Evolutionary conservation across 495 filamentous ascomycete genomes (phyloP).

Genomic region (Emericellopsis terricola): DNA sequence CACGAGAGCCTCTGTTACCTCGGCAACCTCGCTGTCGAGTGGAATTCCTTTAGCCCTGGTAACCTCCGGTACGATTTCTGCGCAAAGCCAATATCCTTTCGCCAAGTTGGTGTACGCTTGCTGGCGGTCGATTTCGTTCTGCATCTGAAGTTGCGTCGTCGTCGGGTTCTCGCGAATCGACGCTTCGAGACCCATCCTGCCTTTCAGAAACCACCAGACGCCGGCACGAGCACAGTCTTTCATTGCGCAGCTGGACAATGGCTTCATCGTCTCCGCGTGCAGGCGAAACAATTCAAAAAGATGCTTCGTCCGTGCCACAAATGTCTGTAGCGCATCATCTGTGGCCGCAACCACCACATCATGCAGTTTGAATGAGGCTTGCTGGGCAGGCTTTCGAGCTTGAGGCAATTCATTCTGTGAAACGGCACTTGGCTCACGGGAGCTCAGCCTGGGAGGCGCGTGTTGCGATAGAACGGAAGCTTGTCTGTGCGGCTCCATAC

Average conservation of each 20-base stretch:
- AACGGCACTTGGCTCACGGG: conserved; percentile 8
- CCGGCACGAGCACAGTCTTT: conserved; percentile 51
- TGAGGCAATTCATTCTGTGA: conserved; percentile 12
- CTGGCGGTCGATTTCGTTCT: conserved; percentile 26
- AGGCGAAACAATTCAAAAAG: conserved; percentile 49
- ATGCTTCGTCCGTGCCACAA: conserved; percentile 45
- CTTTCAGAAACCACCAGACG: conserved; percentile 78
- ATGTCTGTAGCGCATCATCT: conserved; percentile 48
- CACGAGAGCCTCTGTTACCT: conserved; percentile 34
- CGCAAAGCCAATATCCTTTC: conserved; percentile 67
- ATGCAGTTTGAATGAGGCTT: conserved; percentile 11
- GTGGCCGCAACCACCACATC: conserved; percentile 23
- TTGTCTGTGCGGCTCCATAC: no score
- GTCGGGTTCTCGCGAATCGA: conserved; percentile 44
- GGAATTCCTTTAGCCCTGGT: conserved; percentile 14
- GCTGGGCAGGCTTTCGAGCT: no score
- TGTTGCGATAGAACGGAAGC: no score
- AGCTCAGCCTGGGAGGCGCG: neutral
- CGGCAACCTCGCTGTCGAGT: conserved; percentile 21
- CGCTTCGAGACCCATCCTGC: conserved; percentile 51
- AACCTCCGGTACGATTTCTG: conserved; percentile 42
- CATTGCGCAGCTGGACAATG: conserved; percentile 36
- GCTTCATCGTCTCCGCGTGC: conserved; percentile 51
- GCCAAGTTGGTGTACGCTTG: conserved; percentile 66
- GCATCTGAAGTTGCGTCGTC: conserved; percentile 18